Percentiles rank a stretch among this genome's conserved stretches.
Evolutionary conservation across 1,284 basidiomycete genomes (phyloP).

Genomic region (Malassezia japonica): DNA sequence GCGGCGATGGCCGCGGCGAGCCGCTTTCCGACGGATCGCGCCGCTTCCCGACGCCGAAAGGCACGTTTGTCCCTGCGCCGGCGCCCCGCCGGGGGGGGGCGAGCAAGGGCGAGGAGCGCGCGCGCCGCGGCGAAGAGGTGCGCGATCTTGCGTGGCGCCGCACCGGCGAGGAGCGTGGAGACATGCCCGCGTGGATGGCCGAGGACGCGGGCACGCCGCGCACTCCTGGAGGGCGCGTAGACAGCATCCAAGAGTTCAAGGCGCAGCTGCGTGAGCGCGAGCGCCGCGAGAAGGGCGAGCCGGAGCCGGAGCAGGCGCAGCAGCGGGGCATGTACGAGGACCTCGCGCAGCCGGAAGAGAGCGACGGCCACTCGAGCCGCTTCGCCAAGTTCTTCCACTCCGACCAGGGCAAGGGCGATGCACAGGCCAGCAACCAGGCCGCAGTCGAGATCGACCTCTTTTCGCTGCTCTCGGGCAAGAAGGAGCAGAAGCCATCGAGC

Average conservation of each 20-base stretch:
- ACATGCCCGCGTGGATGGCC: conserved; percentile 87
- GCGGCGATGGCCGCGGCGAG: background rate
- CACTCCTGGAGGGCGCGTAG: conserved; percentile 42
- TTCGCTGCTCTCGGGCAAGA: conserved; percentile 22
- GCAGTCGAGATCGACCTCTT: conserved; percentile 8
- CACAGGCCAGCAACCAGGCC: background rate
- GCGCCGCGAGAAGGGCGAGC: conserved; percentile 51
- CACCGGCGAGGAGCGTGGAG: conserved; percentile 13
- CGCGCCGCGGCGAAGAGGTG: background rate
- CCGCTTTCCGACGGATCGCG: background rate
- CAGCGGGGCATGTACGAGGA: background rate
- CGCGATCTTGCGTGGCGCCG: conserved; percentile 1
- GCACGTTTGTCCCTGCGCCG: background rate
- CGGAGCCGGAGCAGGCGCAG: conserved; percentile 11
- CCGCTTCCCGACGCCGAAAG: background rate
- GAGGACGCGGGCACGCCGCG: conserved; percentile 56
- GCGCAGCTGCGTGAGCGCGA: conserved; percentile 74
- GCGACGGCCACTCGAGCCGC: conserved; percentile 40
- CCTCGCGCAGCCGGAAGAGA: conserved; percentile 16
- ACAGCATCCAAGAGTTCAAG: conserved; percentile 82
- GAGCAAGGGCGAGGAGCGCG: background rate
- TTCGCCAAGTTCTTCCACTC: conserved; percentile 45
- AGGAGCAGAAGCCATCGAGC: conserved; percentile 21
- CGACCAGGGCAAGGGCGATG: conserved; percentile 22
- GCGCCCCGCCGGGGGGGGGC: background rate